Base-by-base conservation (phyloP, 2,329 filamentous ascomycete species). In the Hypomyces rosellus region DNA sequence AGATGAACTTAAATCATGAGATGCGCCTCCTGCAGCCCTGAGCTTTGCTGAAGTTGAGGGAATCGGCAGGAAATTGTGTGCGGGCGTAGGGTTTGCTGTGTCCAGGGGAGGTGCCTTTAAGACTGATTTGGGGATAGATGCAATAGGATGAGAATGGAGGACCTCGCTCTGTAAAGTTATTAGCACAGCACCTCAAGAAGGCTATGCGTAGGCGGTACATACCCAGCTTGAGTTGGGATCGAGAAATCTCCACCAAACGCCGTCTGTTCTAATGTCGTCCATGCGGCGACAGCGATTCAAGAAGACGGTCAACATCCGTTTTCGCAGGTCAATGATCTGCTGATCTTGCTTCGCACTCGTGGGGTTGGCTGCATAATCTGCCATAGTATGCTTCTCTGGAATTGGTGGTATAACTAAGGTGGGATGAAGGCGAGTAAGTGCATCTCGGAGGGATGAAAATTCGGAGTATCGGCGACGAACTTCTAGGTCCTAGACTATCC, bases 151-250 rank as follows among this genome's bases (percentile, higher is more conserved):
- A 4, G 92, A 92, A 68, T 95, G 85, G 6, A 99, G 73, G n/a
- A 99, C 91, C 69, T 99, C 93, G 64, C 81, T 95, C 91, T 96
- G 46, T 22, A 13, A 7, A 18, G 8, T 3, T 43, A 46, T 64
- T 57, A 66, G 62, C 22, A 47, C 39, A 15, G 34, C 41, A 12
- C n/a, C 16, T 33, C 5, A 9, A 34, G 8, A 38, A 14, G 14
- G 14, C 15, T 5, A 18, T 13, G 20, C 5, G 5, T 20, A 44
- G 46, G 30, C 33, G 49, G 57, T 5, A 55, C 71, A 34, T 81
- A 96, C 90, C 93, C 93, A 99, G 80, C 93, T 97, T 20, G 92
- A 91, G 66, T 99, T 97, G 11, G 95, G 93, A 65, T 99, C 93
- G 34, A 99, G 77, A 64, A 99, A 99, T 58, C 90, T 86, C 91